Base-by-base conservation (phyloP, 805 yeast genomes). In the Pichia cephalocereana region DNA sequence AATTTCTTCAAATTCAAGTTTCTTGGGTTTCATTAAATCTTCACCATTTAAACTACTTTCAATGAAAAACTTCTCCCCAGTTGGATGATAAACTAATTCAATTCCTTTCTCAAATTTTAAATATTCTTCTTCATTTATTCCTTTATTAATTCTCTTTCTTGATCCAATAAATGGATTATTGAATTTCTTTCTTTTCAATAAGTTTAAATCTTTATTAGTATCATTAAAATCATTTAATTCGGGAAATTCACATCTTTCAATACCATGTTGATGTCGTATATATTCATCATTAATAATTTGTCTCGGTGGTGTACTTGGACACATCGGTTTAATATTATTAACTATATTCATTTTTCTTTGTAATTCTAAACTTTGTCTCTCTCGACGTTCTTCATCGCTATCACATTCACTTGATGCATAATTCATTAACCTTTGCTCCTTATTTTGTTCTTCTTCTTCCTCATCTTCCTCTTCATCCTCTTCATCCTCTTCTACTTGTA, bases 51-150 rank as follows among this genome's bases (percentile, higher is more conserved):
- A 62, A 23, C 65, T 59, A 38, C 72, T 52, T 32, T 57, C 54
- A 43, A 59, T 56, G 10, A 62, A 56, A 8, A 62, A 56, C 28
- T 62, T 63, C 48, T 70, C 62, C 3, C 77, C 77, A 0, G 75
- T 71, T 45, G 66, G 67, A 49, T 64, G 67, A 56, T 72, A 67
- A 32, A 71, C 54, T 50, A 66, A 57, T 51, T 74, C 77, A 45
- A 69, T 59, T 43, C 68, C 70, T 15, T 67, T 60, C 19, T 65
- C 67, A 49, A 64, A 70, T 39, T 61, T 49, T 9, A 58, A 51
- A 23, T 46, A 44, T 32, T 51, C 53, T 11, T 30, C 32, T 4
- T 45, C 48, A 11, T 15, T 34, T 26, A 34, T 6, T 15, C 32
- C 14, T 27, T 27, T 8, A 12, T 27, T 10, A 6, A 11, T 9